Conservation (phyloP, 345 rosid genomes). For the Populus ilicifolia region DNA sequence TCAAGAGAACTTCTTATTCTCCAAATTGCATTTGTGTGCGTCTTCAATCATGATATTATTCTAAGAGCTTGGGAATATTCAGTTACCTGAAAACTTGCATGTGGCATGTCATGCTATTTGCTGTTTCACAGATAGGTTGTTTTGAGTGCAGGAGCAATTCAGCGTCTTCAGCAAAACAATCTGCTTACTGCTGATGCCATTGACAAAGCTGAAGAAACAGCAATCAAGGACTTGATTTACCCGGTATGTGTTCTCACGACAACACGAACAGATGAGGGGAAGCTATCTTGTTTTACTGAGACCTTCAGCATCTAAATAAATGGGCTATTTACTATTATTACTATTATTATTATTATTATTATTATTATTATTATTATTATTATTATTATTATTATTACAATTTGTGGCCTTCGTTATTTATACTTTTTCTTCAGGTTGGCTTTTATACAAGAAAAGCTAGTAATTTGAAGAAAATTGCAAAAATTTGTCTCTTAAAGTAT, state of each 20-base stretch:
- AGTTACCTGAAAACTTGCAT: not conserved
- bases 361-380: too few relatives aligned
- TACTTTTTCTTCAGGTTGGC: conserved; percentile 55
- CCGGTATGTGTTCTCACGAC: conserved; percentile 44
- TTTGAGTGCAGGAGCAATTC: conserved; percentile 65
- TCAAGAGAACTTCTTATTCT: not conserved
- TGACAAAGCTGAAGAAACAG: conserved; percentile 72
- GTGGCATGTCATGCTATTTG: not conserved
- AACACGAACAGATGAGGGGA: conserved; percentile 9
- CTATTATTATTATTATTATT: not conserved
- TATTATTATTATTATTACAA: not conserved
- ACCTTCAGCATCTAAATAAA: conserved; percentile 1
- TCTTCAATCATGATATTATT: not conserved
- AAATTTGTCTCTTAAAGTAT: conserved; percentile 63
- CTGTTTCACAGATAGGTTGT: conserved; percentile 3
- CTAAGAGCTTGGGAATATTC: not conserved
- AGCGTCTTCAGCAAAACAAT: conserved; percentile 62
- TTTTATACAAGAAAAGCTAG: conserved; percentile 85
- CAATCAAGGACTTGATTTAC: conserved; percentile 73
- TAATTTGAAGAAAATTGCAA: conserved; percentile 89
- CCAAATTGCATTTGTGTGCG: not conserved
- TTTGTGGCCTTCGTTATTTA: not conserved
- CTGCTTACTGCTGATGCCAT: conserved; percentile 80
- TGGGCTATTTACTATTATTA: not conserved
- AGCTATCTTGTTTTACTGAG: not conserved